Evolutionary conservation across 1,139 yeast genomes (phyloP).

Genomic region (Blastobotrys apis): DNA sequence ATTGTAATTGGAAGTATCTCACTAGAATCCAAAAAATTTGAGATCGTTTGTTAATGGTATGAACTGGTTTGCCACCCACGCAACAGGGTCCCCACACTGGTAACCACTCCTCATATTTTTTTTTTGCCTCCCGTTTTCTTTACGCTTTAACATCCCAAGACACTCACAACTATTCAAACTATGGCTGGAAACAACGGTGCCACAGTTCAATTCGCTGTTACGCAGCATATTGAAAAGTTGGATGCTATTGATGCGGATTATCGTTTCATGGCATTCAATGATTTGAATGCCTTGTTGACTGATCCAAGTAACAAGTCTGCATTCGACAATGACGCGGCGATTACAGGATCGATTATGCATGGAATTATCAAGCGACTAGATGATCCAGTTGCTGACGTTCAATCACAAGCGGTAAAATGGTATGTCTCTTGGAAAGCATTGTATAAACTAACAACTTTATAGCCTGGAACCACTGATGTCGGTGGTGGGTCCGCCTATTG

Average conservation of each 20-base stretch:
- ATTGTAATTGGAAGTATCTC: no score
- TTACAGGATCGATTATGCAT: conserved; percentile 40
- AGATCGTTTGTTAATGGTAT: no score
- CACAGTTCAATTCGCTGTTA: conserved; percentile 5
- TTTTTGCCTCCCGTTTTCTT: no score
- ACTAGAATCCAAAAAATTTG: no score
- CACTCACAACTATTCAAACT: no score
- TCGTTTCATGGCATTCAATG: conserved; percentile 83
- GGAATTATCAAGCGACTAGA: conserved; percentile 51
- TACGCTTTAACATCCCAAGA: no score
- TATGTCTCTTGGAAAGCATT: conserved; percentile 27
- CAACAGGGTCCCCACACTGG: no score
- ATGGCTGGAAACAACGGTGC: background rate
- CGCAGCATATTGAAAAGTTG: conserved; percentile 26
- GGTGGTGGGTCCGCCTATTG: conserved; percentile 23
- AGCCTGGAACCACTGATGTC: conserved; percentile 39
- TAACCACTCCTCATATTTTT: no score
- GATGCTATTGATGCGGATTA: conserved; percentile 64
- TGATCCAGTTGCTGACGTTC: conserved; percentile 73
- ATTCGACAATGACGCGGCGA: conserved; percentile 31
- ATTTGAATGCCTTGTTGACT: conserved; percentile 50
- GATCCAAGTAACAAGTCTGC: conserved; percentile 29
- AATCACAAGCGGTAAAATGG: conserved; percentile 68
- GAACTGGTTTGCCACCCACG: no score
- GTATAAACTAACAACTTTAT: background rate